Conservation (phyloP, 345 rosid genomes). For the Dimocarpus longan region DNA sequence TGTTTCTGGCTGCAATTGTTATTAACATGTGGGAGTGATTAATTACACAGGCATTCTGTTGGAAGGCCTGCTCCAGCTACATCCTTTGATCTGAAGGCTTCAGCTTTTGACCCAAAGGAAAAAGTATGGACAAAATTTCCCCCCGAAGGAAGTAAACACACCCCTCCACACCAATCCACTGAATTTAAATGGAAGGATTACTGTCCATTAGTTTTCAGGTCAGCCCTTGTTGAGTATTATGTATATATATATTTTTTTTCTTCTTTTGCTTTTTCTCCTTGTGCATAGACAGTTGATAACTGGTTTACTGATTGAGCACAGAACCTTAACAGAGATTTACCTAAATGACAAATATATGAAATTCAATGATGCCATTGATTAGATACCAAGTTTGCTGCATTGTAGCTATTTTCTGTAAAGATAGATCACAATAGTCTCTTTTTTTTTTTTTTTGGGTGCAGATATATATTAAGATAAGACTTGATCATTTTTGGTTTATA, state of each 20-base stretch:
- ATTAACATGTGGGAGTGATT: not conserved
- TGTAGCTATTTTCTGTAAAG: not conserved
- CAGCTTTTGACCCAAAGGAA: constrained; percentile 92
- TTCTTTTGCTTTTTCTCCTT: not conserved
- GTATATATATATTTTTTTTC: too few relatives aligned
- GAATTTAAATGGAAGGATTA: constrained; percentile 98
- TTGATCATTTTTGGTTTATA: not conserved
- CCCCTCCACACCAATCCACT: constrained; percentile 85
- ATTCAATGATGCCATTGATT: not conserved
- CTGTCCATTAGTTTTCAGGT: constrained; percentile 98
- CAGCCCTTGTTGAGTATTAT: constrained; percentile 3
- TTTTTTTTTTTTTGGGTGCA: not conserved
- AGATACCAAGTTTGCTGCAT: not conserved
- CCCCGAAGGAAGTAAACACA: constrained; percentile 83
- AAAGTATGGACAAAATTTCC: constrained; percentile 96
- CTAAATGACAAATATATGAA: not conserved
- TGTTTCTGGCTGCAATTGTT: not conserved
- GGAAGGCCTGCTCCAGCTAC: constrained; percentile 78
- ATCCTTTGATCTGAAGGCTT: constrained; percentile 78
- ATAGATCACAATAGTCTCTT: not conserved
- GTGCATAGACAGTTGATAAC: not conserved
- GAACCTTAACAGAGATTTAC: not conserved
- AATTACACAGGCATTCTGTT: constrained; percentile 65
- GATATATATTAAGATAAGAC: not conserved
- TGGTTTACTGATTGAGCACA: not conserved